A percentile compares a stretch with the other conserved stretches of the same genome.
Conservation (phyloP, 441 rosid genomes). For the Gossypium davidsonii region DNA sequence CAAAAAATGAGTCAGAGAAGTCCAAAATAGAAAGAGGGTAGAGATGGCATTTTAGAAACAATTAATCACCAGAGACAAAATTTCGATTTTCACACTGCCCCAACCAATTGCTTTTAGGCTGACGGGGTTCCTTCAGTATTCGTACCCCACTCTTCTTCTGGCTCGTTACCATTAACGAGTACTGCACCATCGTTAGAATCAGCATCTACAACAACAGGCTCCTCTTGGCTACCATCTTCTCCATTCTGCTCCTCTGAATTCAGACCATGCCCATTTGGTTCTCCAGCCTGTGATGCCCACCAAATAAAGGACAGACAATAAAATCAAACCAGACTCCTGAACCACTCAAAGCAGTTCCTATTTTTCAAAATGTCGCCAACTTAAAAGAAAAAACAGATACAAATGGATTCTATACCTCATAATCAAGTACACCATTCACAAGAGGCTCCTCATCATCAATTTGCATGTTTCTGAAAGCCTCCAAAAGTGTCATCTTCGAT, state of each 20-base stretch:
- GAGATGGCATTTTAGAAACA: conserved; percentile 61
- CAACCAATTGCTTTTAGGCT: conserved; percentile 81
- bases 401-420: conserved; percentile 44
- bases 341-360: neutral
- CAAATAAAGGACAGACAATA: neutral
- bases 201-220: conserved; percentile 81
- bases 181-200: conserved; percentile 92
- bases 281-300: conserved; percentile 27
- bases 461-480: conserved; percentile 77
- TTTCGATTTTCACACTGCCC: conserved; percentile 72
- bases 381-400: neutral
- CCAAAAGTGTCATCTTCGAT: conserved; percentile 63
- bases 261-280: conserved; percentile 39
- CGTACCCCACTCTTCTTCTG: conserved; percentile 99
- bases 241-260: conserved; percentile 44
- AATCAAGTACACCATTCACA: conserved; percentile 61
- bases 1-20: conserved; percentile 8
- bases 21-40: conserved; percentile 24
- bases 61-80: conserved; percentile 91
- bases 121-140: conserved; percentile 81
- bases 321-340: neutral
- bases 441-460: conserved; percentile 63
- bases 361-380: neutral
- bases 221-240: conserved; percentile 84
- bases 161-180: conserved; percentile 90